Base-by-base conservation (phyloP, 768 basidiomycete genomes). In the Suillus subalutaceus region DNA sequence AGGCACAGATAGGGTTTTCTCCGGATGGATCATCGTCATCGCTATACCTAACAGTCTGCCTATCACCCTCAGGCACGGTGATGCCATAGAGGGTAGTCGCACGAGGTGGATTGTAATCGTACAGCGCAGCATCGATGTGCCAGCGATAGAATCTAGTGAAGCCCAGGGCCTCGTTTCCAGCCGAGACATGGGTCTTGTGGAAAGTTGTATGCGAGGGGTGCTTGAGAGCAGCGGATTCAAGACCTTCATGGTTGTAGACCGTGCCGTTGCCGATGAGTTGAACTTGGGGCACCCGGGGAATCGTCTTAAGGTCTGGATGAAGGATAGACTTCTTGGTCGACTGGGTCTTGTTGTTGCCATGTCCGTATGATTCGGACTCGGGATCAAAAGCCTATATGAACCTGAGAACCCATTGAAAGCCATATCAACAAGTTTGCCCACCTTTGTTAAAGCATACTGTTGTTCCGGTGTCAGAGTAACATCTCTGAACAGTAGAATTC, bases 61-160 rank as follows among this genome's bases (percentile, higher is more conserved):
- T 72, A 13, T 79, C 72, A 2, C 93, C 94, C 30, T 81, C 67
- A 3, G 94, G 95, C 0, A 96, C 89, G 3, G 71, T 81, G 68
- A 96, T 82, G 1, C 88, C 92, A 70, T 94, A 94, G 26, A 96
- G 85, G 0, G 93, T 93, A 6, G 95, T 96, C 50, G 92, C 94
- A 68, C 84, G 89, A 4, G 94, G 94, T 20, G 92, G 92, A 32
- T 87, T 86, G 15, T 90, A 82, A 64, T 90, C 87, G 73, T 92
- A 92, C 44, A 94, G 78, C 2, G 93, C 93, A 1, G 95, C 94
- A 70, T 96, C 94, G 76, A 96, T 95, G 76, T 96, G 93, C 93
- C 94, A 95, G 59, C 94, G 83, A 77, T 94, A 95, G 83, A 91
- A 96, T 46, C 94, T 85, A n/a, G 94, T 96, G 55, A 83, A 77